Evolutionary conservation across 805 yeast genomes (phyloP).

Genomic region (Candida lessepsii): DNA sequence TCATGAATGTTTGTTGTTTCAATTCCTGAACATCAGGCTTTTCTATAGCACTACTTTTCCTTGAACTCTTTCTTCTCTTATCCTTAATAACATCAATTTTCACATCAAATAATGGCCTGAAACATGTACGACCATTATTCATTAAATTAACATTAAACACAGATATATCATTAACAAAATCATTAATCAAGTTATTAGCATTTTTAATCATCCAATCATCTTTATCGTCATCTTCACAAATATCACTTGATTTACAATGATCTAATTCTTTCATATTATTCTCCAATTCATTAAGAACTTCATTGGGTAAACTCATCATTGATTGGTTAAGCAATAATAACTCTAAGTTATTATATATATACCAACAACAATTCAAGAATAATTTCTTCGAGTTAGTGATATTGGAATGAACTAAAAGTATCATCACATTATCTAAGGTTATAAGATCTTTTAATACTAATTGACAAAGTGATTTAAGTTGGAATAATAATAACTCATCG

Average conservation of each 20-base stretch:
- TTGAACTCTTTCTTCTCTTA: slow-evolving; percentile 18
- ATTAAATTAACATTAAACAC: slow-evolving; percentile 32
- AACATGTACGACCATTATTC: slow-evolving; percentile 34
- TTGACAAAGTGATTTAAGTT: slow-evolving; percentile 62
- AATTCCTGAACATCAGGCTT: slow-evolving; percentile 22
- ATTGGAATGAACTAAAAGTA: slow-evolving; percentile 55
- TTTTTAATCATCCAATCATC: slow-evolving; percentile 22
- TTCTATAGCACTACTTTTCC: slow-evolving; percentile 24
- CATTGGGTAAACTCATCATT: slow-evolving; percentile 27
- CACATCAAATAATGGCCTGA: slow-evolving; percentile 37
- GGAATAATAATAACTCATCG: slow-evolving; percentile 61
- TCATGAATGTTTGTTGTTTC: slow-evolving; percentile 20
- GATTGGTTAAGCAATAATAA: slow-evolving; percentile 50
- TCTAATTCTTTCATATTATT: slow-evolving; percentile 25
- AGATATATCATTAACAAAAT: slow-evolving; percentile 21
- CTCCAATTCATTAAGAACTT: slow-evolving; percentile 27
- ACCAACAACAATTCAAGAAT: slow-evolving; percentile 63
- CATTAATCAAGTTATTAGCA: slow-evolving; percentile 18
- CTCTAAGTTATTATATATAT: slow-evolving; percentile 63
- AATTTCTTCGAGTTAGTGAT: slow-evolving; percentile 52
- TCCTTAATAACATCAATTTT: slow-evolving; percentile 19
- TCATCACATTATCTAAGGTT: slow-evolving; percentile 56
- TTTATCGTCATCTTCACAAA: slow-evolving; percentile 20
- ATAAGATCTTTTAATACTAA: slow-evolving; percentile 55
- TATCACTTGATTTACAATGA: slow-evolving; percentile 25